Evolutionary conservation across 192 early-diverging fungal species (phyloP).

Genomic region (Phlyctochytrium bullatum): DNA sequence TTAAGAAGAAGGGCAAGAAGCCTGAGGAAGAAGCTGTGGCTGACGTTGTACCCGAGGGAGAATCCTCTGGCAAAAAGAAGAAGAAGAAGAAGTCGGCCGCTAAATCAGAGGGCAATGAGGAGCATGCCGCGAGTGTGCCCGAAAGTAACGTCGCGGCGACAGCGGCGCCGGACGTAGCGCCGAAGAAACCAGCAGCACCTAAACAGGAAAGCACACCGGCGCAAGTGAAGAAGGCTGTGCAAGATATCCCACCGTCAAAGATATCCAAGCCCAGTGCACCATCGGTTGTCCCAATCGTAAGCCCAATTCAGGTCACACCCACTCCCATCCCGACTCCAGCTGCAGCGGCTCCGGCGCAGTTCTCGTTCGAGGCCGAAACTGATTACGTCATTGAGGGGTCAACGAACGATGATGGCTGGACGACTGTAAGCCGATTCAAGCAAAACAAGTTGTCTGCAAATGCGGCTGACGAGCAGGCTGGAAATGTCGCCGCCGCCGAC

Average conservation of each 20-base stretch:
- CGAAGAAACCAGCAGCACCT: background rate
- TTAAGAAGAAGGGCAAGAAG: constrained; percentile 30
- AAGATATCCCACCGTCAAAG: no score
- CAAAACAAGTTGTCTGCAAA: constrained; percentile 17
- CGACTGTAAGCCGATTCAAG: constrained; percentile 35
- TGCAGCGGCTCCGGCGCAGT: background rate
- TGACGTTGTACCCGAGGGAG: constrained; percentile 14
- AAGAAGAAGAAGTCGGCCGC: constrained; percentile 22
- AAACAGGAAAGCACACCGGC: no score
- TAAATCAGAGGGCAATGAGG: background rate
- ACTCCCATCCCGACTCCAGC: constrained; percentile 13
- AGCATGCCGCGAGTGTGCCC: background rate
- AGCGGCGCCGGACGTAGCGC: background rate
- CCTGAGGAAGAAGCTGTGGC: background rate
- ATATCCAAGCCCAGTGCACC: background rate
- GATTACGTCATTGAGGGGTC: background rate
- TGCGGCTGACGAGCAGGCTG: background rate
- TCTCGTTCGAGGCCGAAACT: background rate
- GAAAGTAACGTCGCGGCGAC: constrained; percentile 1
- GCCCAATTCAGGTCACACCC: constrained; percentile 3
- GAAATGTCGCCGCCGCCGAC: background rate
- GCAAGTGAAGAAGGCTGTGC: no score
- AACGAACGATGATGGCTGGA: constrained; percentile 33
- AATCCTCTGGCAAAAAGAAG: constrained; percentile 26
- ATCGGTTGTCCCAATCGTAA: background rate